phyloP scores from a whole-genome alignment of 176 grass and related monocot species.

The Melocanna baccifera region DNA sequence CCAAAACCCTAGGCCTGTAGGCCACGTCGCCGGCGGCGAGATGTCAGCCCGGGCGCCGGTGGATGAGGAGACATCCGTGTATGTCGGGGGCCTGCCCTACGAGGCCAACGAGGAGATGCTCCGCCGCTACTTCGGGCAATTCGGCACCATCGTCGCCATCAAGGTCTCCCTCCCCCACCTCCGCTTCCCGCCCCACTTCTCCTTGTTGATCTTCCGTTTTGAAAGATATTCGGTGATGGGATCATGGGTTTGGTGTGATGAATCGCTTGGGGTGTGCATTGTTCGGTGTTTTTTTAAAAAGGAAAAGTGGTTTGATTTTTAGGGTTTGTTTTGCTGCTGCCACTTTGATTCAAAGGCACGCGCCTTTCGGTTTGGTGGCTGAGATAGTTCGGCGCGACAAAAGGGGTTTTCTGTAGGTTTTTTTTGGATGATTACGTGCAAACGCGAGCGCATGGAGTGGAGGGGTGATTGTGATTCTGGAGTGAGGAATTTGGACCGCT shows the following conservation, averaged over 20 bases:
- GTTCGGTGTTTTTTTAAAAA: neutral
- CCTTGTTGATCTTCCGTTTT: neutral
- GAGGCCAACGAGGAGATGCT: constrained; percentile 66
- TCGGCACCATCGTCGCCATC: constrained; percentile 68
- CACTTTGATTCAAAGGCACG: neutral
- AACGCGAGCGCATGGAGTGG: neutral
- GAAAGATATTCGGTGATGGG: neutral
- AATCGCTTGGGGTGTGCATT: neutral
- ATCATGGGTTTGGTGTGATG: neutral
- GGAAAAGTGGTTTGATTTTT: neutral
- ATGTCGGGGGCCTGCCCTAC: constrained; percentile 78
- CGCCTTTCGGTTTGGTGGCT: neutral
- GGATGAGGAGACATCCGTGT: constrained; percentile 73
- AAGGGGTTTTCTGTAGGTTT: neutral
- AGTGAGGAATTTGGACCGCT: neutral
- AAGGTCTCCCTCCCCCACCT: constrained; percentile 39
- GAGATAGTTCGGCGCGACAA: neutral
- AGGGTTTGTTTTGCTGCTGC: constrained; percentile 12
- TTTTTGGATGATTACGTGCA: constrained; percentile 1
- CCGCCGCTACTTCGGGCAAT: constrained; percentile 54
- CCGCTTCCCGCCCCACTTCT: neutral
- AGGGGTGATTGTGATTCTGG: neutral
- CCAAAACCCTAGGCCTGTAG: constrained; percentile 60
- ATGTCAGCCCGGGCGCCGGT: constrained; percentile 43
- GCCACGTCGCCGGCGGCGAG: constrained; percentile 7